Evolutionary conservation across 148 eudicot genomes (phyloP), one percentile per base, ranked within the genome.

Genomic region (Bassia scoparia): DNA sequence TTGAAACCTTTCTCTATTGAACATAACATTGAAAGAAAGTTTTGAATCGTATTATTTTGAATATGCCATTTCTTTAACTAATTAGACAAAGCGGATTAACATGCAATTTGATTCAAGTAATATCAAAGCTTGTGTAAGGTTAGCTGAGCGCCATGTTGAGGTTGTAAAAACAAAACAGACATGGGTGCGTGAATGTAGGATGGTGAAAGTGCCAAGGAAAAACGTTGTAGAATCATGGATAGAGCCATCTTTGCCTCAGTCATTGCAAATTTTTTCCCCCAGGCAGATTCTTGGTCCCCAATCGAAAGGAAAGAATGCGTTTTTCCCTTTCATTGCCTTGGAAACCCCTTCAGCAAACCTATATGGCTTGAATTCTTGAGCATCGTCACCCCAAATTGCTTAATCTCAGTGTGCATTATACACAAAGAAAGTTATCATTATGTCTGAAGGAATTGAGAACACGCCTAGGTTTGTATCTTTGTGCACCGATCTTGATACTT

Each of bases 181-280:
- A 21, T 84, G 62, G 86, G 84, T 50, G 78, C 76, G 61, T 79
- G 79, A 56, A 27, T 30, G 52, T 79, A 79, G 2, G 71, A 34
- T 37, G 82, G 71, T 3, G 82, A 79, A 69, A 79, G 82, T 68
- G 70, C 29, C 12, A 75, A 79, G 27, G 82, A 79, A 75, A 75
- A 65, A 13, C 72, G 67, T 11, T 74, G 76, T 62, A 79, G 79
- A 64, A 75, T 48, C 37, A 75, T 75, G 10, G 82, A 75, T 38
- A 43, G 48, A 33, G 52, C 54, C 76, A 80, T 63, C 24, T 75
- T 80, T 3, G 76, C 79, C 70, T 75, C 75, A 5, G 60, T 66
- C 18, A 70, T 64, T 17, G 82, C 66, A 20, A 80, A 80, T 10
- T 58, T 80, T n/a, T 67, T 80, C 72, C n/a, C 69, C 69, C 5